Conservation (phyloP, 768 basidiomycete species). For the Boletus rufocinnamomeus region DNA sequence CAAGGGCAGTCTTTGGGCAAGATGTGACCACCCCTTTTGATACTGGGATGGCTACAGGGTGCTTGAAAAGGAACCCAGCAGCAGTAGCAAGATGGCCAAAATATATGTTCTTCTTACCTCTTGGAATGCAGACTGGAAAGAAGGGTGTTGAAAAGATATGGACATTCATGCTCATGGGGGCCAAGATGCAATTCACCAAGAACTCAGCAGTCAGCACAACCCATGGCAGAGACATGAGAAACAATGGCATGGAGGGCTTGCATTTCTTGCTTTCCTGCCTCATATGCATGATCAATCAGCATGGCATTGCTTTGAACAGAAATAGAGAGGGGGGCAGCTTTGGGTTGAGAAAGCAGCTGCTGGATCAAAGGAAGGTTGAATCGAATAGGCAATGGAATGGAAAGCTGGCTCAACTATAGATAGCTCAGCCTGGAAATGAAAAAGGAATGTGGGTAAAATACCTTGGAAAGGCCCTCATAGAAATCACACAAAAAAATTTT, state of each 20-base stretch:
- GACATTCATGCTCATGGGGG: not conserved
- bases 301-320: too few species aligned
- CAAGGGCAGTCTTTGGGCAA: not conserved
- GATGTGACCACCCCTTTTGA: not conserved
- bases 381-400: too few species aligned
- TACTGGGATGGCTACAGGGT: conserved; percentile 7
- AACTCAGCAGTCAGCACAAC: conserved; percentile 1
- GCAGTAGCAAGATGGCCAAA: conserved; percentile 6
- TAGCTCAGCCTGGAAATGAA: too few species aligned
- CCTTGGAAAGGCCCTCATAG: not conserved
- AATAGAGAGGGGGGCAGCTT: too few species aligned
- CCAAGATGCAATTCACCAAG: not conserved
- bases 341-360: too few species aligned
- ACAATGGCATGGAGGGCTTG: not conserved
- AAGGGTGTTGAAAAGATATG: not conserved
- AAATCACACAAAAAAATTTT: not conserved
- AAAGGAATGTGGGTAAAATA: not conserved
- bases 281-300: not conserved
- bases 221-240: not conserved
- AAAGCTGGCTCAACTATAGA: too few species aligned
- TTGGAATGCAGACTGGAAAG: not conserved
- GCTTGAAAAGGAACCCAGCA: conserved; percentile 13
- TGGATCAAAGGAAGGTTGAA: too few species aligned
- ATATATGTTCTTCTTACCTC: not conserved
- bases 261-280: not conserved